These are phyloP conservation scores for Herpotrichia juniperi DNA, from an alignment of 2,329 filamentous ascomycete species.

Conservation along the genomic window DNA sequence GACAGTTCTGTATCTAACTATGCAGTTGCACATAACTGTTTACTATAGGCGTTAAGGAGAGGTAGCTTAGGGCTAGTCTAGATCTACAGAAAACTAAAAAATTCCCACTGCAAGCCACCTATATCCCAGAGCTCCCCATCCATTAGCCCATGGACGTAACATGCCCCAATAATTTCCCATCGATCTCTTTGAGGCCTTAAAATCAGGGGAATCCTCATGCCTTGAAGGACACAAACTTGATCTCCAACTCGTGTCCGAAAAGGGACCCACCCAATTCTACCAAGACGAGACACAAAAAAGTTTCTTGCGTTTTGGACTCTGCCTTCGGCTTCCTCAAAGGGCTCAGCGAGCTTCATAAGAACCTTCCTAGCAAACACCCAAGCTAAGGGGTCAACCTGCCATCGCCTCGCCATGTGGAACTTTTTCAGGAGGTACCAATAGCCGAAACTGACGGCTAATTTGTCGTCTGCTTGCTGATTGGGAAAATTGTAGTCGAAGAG, in stretches of 20 bases:
- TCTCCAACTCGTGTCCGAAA: conserved; percentile 7
- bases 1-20: too few species aligned
- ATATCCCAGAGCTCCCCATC: conserved; percentile 15
- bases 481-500: conserved; percentile 8
- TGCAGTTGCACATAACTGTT: too few species aligned
- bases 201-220: conserved; percentile 13
- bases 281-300: conserved; percentile 14
- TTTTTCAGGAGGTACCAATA: conserved; percentile 17
- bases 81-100: conserved; percentile 12
- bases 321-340: conserved; percentile 14
- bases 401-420: conserved; percentile 10
- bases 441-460: conserved; percentile 7
- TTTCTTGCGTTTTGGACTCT: conserved; percentile 9
- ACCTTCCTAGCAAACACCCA: conserved; percentile 1
- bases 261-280: conserved; percentile 16
- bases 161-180: conserved; percentile 15
- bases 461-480: conserved; percentile 1
- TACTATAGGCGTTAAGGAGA: too few species aligned
- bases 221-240: conserved; percentile 9
- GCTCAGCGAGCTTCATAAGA: conserved; percentile 6
- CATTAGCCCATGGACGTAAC: conserved; percentile 18
- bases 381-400: not conserved
- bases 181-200: conserved; percentile 2
- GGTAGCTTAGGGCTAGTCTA: too few species aligned
- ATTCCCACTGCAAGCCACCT: conserved; percentile 6